Base-by-base conservation (phyloP, 139 green algal genomes). In the Penium margaritaceum region DNA sequence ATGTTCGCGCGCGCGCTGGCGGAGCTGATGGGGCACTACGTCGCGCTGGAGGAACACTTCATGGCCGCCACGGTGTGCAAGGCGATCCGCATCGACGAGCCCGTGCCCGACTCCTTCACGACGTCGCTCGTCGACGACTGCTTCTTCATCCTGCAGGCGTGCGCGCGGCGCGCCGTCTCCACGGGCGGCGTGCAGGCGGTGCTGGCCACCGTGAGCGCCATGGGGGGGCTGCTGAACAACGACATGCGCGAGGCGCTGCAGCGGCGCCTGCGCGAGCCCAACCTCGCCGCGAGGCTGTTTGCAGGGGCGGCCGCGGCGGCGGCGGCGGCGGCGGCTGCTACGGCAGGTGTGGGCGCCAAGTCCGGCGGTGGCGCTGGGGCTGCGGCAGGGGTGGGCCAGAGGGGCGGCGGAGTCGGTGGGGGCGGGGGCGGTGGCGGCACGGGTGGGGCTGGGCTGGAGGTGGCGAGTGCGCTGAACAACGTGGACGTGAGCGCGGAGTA, bases 111-210 rank as follows among this genome's bases (percentile, higher is more conserved):
- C 24, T 61, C 74, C 21, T 73, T 93, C 34, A 95, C 90, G 44
- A 88, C 72, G 51, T 89, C 74, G 58, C 88, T 96, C 84, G 93
- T 97, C 67, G 92, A 97, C 73, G 92, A 97, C 62, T 84, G 89
- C 0, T 97, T 97, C 77, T 97, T 91, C 87, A 90, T 97, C 36
- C 84, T 96, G 41, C 82, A 90, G 34, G 95, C 92, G 80, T 90
- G 85, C 47, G 84, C 79, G 14, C 77, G 74, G 30, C 82, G 91
- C 2, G 89, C 88, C 1, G 77, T 96, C 24, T 79, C 86, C 33
- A 91, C 86, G 0, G 78, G 71, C 67, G 74, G 65, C 32, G 35
- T 74, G 17, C 78, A 82, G 62, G 79, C 79, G 27, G 79, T 73
- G 34, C 37, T 37, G 19, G 69, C 79, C 15, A 24, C 30, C 30